Evolutionary conservation across 805 yeast genomes (phyloP).

Genomic region (Scheffersomyces ergatensis): DNA sequence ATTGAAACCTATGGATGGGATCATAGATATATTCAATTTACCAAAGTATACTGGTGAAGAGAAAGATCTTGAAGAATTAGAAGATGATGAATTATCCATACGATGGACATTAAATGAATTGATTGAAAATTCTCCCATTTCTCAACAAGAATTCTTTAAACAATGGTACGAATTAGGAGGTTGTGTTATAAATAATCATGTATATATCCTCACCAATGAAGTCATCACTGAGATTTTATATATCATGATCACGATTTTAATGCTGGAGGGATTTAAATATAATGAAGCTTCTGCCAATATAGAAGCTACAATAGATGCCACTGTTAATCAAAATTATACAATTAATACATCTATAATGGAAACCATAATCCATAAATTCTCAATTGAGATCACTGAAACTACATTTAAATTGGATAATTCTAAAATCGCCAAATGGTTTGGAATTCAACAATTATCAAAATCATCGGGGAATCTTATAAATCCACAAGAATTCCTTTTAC

Average conservation of each 20-base stretch:
- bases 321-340: conserved; percentile 9
- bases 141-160: conserved; percentile 48
- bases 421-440: conserved; percentile 60
- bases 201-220: conserved; percentile 25
- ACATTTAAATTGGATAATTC: conserved; percentile 39
- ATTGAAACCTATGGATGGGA: conserved; percentile 20
- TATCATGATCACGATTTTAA: conserved; percentile 22
- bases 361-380: conserved; percentile 52
- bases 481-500: conserved; percentile 56
- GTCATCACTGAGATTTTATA: conserved; percentile 25
- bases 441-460: conserved; percentile 45
- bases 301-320: not conserved
- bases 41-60: conserved; percentile 22
- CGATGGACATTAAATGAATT: conserved; percentile 25
- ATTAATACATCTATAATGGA: conserved; percentile 35
- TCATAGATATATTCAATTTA: conserved; percentile 26
- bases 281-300: conserved; percentile 5
- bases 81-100: no score
- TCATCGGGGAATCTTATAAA: conserved; percentile 17
- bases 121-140: conserved; percentile 48
- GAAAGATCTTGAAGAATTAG: conserved; percentile 7
- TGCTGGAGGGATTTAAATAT: conserved; percentile 22
- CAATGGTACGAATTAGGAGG: conserved; percentile 59
- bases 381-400: conserved; percentile 12
- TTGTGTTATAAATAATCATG: conserved; percentile 46